Conservation (phyloP, 306 rosid species). For the Cicer chorassanicum region DNA sequence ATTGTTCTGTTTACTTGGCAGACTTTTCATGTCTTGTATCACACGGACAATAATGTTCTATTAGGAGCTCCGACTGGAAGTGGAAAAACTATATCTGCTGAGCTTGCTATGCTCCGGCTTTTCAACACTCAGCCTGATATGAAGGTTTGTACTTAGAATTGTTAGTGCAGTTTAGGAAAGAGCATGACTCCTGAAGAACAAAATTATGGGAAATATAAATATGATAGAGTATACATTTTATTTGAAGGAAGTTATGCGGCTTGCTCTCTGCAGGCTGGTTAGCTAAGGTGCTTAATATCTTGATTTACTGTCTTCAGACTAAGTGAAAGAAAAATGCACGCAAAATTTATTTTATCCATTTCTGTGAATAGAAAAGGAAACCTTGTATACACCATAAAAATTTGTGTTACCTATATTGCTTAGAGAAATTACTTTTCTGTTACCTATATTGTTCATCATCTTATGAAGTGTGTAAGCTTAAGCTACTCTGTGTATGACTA, state of each 20-base stretch:
- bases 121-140: slow-evolving; percentile 92
- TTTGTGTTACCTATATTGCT: slow-evolving; percentile 8
- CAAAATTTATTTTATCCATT: slow-evolving; percentile 20
- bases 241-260: slow-evolving; percentile 37
- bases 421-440: slow-evolving; percentile 14
- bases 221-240: slow-evolving; percentile 1
- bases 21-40: slow-evolving; percentile 91
- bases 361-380: slow-evolving; percentile 15
- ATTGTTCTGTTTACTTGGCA: slow-evolving; percentile 50
- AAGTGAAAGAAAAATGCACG: slow-evolving; percentile 9
- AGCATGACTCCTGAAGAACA: neutral
- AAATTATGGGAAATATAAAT: neutral
- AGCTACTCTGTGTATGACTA: slow-evolving; percentile 9
- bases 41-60: slow-evolving; percentile 87
- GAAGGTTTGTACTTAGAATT: slow-evolving; percentile 68
- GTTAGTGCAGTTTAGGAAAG: slow-evolving; percentile 27
- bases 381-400: neutral
- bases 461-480: slow-evolving; percentile 29
- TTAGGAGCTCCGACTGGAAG: slow-evolving; percentile 99
- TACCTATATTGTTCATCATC: slow-evolving; percentile 35
- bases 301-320: neutral
- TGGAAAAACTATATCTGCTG: slow-evolving; percentile 99
- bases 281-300: slow-evolving; percentile 23
- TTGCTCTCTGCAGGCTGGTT: slow-evolving; percentile 18
- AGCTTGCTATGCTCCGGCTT: slow-evolving; percentile 95